phyloP scores from a whole-genome alignment of 2,329 filamentous ascomycete genomes.

The Sporothrix mexicana region DNA sequence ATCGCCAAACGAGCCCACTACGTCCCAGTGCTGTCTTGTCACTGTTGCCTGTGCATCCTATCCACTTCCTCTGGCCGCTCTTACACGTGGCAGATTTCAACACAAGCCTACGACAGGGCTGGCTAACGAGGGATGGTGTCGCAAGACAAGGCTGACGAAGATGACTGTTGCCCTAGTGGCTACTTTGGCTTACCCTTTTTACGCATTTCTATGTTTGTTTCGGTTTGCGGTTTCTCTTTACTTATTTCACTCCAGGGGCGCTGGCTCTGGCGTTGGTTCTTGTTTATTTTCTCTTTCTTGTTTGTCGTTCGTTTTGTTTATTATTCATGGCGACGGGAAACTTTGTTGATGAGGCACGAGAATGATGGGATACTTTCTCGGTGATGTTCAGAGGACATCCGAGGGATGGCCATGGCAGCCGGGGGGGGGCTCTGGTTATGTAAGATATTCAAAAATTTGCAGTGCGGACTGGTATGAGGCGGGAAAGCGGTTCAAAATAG shows the following conservation, averaged over 20 bases:
- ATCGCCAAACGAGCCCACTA: background rate
- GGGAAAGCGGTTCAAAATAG: too few species aligned
- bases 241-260: background rate
- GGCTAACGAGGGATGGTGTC: background rate
- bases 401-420: too few species aligned
- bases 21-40: background rate
- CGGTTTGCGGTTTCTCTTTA: background rate
- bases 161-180: background rate
- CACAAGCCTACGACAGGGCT: background rate
- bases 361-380: background rate
- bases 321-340: background rate
- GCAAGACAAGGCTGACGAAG: background rate
- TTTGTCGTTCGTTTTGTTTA: background rate
- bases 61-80: background rate
- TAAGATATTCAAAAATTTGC: too few species aligned
- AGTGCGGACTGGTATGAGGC: too few species aligned
- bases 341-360: background rate
- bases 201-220: background rate
- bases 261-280: constrained; percentile 8
- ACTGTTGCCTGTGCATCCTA: background rate
- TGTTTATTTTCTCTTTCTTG: background rate
- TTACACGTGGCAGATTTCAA: background rate
- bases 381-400: too few species aligned
- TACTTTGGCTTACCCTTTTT: background rate
- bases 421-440: too few species aligned